phyloP scores from a whole-genome alignment of 1,284 basidiomycete genomes.

The Ganoderma sp. region DNA sequence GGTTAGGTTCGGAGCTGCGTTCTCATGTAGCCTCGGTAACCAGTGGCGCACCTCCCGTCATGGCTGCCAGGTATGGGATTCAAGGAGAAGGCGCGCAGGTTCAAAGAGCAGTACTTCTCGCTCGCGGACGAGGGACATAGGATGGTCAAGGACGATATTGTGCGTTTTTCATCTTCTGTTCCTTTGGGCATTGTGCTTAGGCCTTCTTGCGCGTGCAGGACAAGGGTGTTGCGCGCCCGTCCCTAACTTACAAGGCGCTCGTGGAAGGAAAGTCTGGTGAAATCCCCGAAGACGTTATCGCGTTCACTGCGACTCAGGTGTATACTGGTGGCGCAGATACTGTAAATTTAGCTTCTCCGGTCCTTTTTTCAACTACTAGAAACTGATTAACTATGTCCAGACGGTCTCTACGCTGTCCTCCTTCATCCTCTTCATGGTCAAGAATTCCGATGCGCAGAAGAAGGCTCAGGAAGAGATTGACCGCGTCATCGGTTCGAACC shows the following conservation, averaged over 20 bases:
- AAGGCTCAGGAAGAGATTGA: conserved; percentile 43
- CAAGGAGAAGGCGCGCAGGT: conserved; percentile 26
- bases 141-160: conserved; percentile 25
- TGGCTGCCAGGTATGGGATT: conserved; percentile 36
- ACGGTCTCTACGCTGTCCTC: conserved; percentile 20
- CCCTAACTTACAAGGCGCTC: conserved; percentile 48
- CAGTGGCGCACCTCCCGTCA: conserved; percentile 32
- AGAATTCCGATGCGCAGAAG: conserved; percentile 37
- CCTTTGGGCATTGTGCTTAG: conserved; percentile 49
- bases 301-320: conserved; percentile 24
- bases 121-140: conserved; percentile 21
- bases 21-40: neutral
- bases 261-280: conserved; percentile 55
- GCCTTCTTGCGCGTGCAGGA: conserved; percentile 36
- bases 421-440: conserved; percentile 41
- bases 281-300: conserved; percentile 19
- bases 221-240: conserved; percentile 29
- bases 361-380: neutral
- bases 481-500: conserved; percentile 36
- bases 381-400: conserved; percentile 10
- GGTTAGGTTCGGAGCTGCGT: neutral
- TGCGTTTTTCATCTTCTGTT: conserved; percentile 1
- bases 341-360: neutral
- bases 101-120: conserved; percentile 21
- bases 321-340: conserved; percentile 26